Evolutionary conservation across 1,284 basidiomycete genomes (phyloP).

Genomic region (Ceratorhiza oryzae-sativae): DNA sequence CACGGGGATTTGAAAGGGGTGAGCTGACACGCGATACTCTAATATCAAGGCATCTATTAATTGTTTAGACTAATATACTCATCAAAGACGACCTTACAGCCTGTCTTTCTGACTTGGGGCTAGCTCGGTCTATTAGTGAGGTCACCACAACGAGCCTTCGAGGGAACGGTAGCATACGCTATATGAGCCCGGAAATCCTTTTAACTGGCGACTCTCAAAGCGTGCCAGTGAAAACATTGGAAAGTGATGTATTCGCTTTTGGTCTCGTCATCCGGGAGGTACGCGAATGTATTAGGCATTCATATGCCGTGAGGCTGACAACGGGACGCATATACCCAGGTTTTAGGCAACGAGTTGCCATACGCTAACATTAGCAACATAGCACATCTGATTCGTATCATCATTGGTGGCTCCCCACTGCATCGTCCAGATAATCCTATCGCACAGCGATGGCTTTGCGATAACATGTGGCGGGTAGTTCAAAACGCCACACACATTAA

Average conservation of each 20-base stretch:
- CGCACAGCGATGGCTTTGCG: slow-evolving; percentile 27
- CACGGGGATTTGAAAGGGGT: slow-evolving; percentile 34
- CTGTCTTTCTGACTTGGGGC: slow-evolving; percentile 24
- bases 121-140: slow-evolving; percentile 19
- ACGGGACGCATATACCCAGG: slow-evolving; percentile 6
- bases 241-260: slow-evolving; percentile 33
- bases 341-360: slow-evolving; percentile 22
- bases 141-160: slow-evolving; percentile 18
- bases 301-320: background rate
- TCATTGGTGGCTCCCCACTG: background rate
- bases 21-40: background rate
- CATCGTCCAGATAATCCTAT: slow-evolving; percentile 7
- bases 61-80: slow-evolving; percentile 19
- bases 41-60: background rate
- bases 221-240: slow-evolving; percentile 23
- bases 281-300: background rate
- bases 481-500: background rate
- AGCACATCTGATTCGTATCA: slow-evolving; percentile 19
- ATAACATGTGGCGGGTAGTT: slow-evolving; percentile 26
- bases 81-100: slow-evolving; percentile 32
- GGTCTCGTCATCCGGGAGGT: slow-evolving; percentile 32
- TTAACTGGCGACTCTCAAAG: slow-evolving; percentile 4
- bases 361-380: slow-evolving; percentile 21
- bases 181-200: slow-evolving; percentile 34
- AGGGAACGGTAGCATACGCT: slow-evolving; percentile 34